Conservation (phyloP, 192 early-diverging fungal genomes). For the Haplosporangium gracile region DNA sequence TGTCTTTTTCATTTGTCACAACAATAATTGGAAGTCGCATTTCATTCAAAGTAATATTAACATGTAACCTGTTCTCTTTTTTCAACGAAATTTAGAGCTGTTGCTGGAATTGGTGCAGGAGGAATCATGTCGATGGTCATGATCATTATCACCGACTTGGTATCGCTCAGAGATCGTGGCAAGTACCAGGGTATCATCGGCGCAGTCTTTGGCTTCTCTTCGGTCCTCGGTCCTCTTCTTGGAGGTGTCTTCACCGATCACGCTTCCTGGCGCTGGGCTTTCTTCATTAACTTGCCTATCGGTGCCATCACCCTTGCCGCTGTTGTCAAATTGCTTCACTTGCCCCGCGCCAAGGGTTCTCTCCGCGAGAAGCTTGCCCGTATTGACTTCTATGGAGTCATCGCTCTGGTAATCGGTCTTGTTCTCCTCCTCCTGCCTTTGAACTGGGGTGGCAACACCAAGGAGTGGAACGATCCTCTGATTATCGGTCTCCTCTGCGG, state of each 20-base stretch:
- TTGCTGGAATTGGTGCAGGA: conserved; percentile 81
- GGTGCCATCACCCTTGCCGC: conserved; percentile 60
- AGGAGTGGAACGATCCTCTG: conserved; percentile 73
- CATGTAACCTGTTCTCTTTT: not conserved
- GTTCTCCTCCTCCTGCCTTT: conserved; percentile 77
- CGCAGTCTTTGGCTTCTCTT: conserved; percentile 64
- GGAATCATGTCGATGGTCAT: conserved; percentile 70
- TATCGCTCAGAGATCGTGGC: conserved; percentile 70
- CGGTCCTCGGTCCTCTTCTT: conserved; percentile 68
- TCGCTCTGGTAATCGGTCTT: conserved; percentile 64
- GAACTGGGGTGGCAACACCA: conserved; percentile 79
- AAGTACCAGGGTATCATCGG: conserved; percentile 74
- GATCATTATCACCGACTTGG: conserved; percentile 80
- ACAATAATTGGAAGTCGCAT: too few species aligned
- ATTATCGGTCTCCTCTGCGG: conserved; percentile 68
- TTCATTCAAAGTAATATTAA: too few species aligned
- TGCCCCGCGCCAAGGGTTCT: conserved; percentile 63
- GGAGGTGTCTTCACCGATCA: conserved; percentile 73
- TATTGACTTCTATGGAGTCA: conserved; percentile 74
- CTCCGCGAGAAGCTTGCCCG: conserved; percentile 66
- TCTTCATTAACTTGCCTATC: conserved; percentile 72
- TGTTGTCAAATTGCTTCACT: conserved; percentile 65
- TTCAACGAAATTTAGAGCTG: conserved; percentile 36
- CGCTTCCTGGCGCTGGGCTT: conserved; percentile 69
- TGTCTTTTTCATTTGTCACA: too few species aligned